A percentile compares a stretch with the other conserved stretches of the same genome.
Conservation (phyloP, 179 eudicot species). For the Actinidia polygama region DNA sequence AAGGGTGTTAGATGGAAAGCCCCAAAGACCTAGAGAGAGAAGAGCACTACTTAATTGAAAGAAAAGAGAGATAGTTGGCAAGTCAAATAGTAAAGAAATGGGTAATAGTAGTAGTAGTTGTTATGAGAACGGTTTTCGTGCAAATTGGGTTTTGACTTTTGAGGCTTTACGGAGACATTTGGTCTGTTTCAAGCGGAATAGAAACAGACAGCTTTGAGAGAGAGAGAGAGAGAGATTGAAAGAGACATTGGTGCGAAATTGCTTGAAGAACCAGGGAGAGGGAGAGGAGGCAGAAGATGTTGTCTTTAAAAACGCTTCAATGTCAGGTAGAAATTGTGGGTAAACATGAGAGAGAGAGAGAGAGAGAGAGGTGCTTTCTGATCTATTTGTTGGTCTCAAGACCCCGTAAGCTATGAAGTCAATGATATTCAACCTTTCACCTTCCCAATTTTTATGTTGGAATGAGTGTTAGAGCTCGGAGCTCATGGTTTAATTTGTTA, state of each 20-base stretch:
- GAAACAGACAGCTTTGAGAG: constrained; percentile 19
- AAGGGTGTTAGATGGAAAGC: not conserved
- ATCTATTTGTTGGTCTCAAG: not conserved
- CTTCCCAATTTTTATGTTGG: no score
- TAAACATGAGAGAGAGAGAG: not conserved
- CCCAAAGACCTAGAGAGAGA: constrained; percentile 11
- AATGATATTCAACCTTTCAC: constrained; percentile 16
- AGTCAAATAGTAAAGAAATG: constrained; percentile 11
- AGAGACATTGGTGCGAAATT: constrained; percentile 19
- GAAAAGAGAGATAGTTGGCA: constrained; percentile 13
- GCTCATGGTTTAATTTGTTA: no score
- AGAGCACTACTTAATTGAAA: constrained; percentile 3
- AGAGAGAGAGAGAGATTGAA: not conserved
- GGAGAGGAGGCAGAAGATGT: not conserved
- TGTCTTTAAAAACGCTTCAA: not conserved
- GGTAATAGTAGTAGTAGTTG: constrained; percentile 23
- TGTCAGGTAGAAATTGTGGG: not conserved
- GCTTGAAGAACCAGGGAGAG: constrained; percentile 23
- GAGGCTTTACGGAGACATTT: not conserved
- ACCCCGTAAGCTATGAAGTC: constrained; percentile 6
- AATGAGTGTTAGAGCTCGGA: no score
- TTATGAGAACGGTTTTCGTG: not conserved
- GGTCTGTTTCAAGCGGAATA: constrained; percentile 7
- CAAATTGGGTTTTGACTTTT: not conserved
- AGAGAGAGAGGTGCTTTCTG: not conserved